phyloP scores from a whole-genome alignment of 2,329 filamentous ascomycete genomes.

The Scytalidium lignicola region DNA sequence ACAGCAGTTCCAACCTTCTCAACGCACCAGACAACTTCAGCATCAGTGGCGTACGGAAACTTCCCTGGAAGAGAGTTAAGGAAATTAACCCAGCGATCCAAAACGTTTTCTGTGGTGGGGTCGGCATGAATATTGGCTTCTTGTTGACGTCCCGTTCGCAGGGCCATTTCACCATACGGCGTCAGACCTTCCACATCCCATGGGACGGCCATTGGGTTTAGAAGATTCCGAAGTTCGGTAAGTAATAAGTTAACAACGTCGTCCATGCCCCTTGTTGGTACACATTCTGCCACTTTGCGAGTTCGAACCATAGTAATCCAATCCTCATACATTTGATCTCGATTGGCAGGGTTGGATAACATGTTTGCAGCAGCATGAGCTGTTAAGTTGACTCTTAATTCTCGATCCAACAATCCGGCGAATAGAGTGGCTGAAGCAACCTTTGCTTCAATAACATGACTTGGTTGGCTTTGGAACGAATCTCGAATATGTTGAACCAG shows the following conservation, averaged over 20 bases:
- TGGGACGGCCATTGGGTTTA: constrained; percentile 62
- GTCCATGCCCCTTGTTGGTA: constrained; percentile 60
- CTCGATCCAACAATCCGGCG: constrained; percentile 76
- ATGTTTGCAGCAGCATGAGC: constrained; percentile 93
- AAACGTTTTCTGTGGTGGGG: constrained; percentile 55
- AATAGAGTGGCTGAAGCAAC: constrained; percentile 86
- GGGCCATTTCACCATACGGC: constrained; percentile 52
- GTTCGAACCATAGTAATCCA: constrained; percentile 67
- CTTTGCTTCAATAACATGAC: constrained; percentile 82
- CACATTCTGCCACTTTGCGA: constrained; percentile 58
- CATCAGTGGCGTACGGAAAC: constrained; percentile 69
- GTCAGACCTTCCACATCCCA: constrained; percentile 61
- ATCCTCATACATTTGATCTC: constrained; percentile 93
- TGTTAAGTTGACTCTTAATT: constrained; percentile 85
- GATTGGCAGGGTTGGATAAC: constrained; percentile 80
- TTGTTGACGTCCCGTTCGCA: constrained; percentile 40
- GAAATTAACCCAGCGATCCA: constrained; percentile 75
- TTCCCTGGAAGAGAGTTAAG: constrained; percentile 61
- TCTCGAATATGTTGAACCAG: constrained; percentile 77
- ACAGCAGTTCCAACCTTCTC: constrained; percentile 71
- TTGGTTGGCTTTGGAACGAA: constrained; percentile 79
- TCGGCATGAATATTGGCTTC: constrained; percentile 32
- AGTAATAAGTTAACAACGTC: constrained; percentile 59
- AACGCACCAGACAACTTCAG: constrained; percentile 71
- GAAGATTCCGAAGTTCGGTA: constrained; percentile 62